A percentile compares a stretch with the other conserved stretches of the same genome.
These are phyloP conservation scores for Panaeolus cyanescens DNA, from an alignment of 768 basidiomycete genomes.

Conservation along the genomic window DNA sequence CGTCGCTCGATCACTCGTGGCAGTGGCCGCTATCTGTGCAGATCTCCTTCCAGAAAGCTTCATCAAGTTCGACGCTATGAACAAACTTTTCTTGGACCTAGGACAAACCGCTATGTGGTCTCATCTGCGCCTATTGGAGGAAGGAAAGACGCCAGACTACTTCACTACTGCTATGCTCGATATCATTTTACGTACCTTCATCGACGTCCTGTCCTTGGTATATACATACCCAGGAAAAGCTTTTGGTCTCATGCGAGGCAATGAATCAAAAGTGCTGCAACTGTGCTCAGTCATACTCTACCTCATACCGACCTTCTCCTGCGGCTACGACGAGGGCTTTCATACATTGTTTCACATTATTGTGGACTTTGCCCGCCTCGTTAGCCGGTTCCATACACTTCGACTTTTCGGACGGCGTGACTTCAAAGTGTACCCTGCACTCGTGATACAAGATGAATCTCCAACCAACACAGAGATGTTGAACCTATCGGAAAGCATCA, in stretches of 20 bases:
- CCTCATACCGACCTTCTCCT: not conserved
- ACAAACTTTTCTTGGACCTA: not conserved
- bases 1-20: not conserved
- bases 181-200: not conserved
- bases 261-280: constrained; percentile 2
- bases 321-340: not conserved
- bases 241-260: not conserved
- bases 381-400: not conserved
- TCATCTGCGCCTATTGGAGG: not conserved
- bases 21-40: not conserved
- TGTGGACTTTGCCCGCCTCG: not conserved
- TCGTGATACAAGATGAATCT: not conserved
- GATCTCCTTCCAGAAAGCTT: not conserved
- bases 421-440: not conserved
- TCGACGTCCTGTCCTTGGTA: not conserved
- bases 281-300: not conserved
- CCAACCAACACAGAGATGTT: not conserved
- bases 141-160: not conserved
- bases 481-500: not conserved
- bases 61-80: not conserved
- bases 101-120: not conserved
- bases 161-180: not conserved
- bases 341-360: not conserved
- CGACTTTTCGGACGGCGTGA: not conserved
- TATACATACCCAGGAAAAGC: not conserved